Conservation (phyloP, 192 early-diverging fungal species). For the Jimgerdemannia flammicorona region DNA sequence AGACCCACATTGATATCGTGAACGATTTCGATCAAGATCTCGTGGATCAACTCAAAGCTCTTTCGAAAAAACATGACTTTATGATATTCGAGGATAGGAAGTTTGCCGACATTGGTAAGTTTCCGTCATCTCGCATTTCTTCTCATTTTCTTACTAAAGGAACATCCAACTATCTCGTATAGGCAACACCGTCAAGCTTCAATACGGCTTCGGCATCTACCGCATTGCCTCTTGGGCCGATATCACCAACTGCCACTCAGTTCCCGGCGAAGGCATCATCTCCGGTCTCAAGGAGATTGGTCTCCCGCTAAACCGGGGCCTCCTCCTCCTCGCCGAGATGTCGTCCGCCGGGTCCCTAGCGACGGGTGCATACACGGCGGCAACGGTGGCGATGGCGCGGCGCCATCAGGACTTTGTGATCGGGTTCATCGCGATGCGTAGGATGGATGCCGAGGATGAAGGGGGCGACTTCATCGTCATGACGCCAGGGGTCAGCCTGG, state of each 20-base stretch:
- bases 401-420: slow-evolving; percentile 87
- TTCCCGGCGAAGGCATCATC: slow-evolving; percentile 97
- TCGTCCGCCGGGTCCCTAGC: slow-evolving; percentile 88
- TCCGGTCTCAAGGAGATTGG: slow-evolving; percentile 89
- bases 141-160: slow-evolving; percentile 4
- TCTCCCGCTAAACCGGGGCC: slow-evolving; percentile 65
- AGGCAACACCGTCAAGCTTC: slow-evolving; percentile 95
- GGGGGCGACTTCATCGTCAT: slow-evolving; percentile 89
- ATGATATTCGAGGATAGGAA: slow-evolving; percentile 99
- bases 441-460: slow-evolving; percentile 47
- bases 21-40: slow-evolving; percentile 90
- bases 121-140: not conserved
- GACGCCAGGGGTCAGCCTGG: slow-evolving; percentile 93
- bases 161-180: not conserved
- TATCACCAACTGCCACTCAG: slow-evolving; percentile 92
- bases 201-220: slow-evolving; percentile 91
- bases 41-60: slow-evolving; percentile 61
- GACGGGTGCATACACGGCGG: slow-evolving; percentile 76
- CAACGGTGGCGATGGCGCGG: slow-evolving; percentile 84
- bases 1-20: slow-evolving; percentile 96
- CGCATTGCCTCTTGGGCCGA: slow-evolving; percentile 93
- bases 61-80: slow-evolving; percentile 88
- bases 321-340: slow-evolving; percentile 97
- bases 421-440: slow-evolving; percentile 88
- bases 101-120: slow-evolving; percentile 93